Conservation (phyloP, 768 basidiomycete species). For the Coprinellus micaceus region DNA sequence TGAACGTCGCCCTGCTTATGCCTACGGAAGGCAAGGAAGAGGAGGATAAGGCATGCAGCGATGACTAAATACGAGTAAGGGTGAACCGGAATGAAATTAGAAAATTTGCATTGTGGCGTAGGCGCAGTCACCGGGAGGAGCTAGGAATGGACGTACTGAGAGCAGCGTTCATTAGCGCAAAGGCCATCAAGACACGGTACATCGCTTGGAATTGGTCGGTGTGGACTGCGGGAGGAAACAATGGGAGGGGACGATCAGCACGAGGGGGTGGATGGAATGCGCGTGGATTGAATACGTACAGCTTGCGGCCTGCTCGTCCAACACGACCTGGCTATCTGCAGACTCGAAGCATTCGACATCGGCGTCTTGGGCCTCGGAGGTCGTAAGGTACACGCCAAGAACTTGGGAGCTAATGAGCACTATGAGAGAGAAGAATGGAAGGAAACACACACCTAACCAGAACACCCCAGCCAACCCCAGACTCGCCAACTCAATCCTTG, state of each 20-base stretch:
- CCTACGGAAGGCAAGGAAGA: constrained; percentile 39
- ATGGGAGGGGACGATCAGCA: constrained; percentile 10
- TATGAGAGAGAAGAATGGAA: too few relatives aligned
- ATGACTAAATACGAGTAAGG: constrained; percentile 28
- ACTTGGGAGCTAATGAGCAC: constrained; percentile 39
- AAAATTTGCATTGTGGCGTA: neutral
- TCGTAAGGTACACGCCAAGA: constrained; percentile 67
- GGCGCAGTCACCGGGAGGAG: neutral
- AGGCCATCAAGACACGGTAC: constrained; percentile 77
- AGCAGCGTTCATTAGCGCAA: constrained; percentile 73
- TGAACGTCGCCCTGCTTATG: constrained; percentile 43
- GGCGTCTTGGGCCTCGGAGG: constrained; percentile 73
- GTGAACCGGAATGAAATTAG: neutral
- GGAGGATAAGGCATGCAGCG: constrained; percentile 33
- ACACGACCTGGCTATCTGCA: constrained; percentile 39
- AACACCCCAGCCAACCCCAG: constrained; percentile 69
- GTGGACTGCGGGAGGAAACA: constrained; percentile 60
- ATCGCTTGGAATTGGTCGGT: constrained; percentile 88
- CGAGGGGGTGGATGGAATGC: neutral
- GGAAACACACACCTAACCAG: constrained; percentile 75
- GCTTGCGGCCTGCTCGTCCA: constrained; percentile 55
- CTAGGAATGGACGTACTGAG: constrained; percentile 50
- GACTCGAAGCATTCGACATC: constrained; percentile 81
- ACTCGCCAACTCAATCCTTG: constrained; percentile 69
- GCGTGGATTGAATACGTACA: constrained; percentile 45